Conservation (phyloP, 371 early-diverging fungal species). For the Coemansia sp. region DNA sequence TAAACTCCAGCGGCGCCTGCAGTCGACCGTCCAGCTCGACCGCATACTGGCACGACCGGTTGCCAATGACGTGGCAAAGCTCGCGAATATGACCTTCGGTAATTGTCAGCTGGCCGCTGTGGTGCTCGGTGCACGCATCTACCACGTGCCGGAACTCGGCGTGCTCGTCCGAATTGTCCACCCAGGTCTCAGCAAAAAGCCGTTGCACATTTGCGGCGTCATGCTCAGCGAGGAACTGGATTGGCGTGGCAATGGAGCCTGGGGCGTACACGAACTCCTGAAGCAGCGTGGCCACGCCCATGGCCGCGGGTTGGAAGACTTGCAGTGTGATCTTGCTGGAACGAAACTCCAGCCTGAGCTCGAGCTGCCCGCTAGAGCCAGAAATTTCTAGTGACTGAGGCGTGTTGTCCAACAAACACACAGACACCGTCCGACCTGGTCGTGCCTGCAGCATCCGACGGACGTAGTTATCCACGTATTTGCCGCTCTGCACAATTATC, state of each 20-base stretch:
- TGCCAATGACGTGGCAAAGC: constrained; percentile 84
- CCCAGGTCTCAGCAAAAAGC: background rate
- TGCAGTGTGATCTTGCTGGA: background rate
- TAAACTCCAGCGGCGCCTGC: constrained; percentile 90
- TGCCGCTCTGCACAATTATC: constrained; percentile 76
- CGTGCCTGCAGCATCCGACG: constrained; percentile 80
- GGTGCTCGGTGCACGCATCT: background rate
- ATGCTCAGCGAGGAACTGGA: background rate
- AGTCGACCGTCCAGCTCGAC: constrained; percentile 68
- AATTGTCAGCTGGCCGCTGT: constrained; percentile 7
- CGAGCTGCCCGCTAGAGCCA: background rate
- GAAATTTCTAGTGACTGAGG: background rate
- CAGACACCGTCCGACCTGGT: constrained; percentile 68
- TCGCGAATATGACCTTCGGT: constrained; percentile 51
- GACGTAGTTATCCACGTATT: constrained; percentile 75
- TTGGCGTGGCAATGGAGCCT: background rate
- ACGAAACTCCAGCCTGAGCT: background rate
- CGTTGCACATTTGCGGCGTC: background rate
- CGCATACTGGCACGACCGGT: constrained; percentile 80
- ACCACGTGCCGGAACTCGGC: background rate
- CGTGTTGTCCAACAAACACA: constrained; percentile 46
- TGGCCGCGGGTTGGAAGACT: background rate
- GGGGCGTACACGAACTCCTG: background rate
- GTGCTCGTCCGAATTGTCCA: background rate
- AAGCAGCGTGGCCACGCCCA: background rate